phyloP scores from a whole-genome alignment of 208 protist species.

The Naegleria lovaniensis region DNA sequence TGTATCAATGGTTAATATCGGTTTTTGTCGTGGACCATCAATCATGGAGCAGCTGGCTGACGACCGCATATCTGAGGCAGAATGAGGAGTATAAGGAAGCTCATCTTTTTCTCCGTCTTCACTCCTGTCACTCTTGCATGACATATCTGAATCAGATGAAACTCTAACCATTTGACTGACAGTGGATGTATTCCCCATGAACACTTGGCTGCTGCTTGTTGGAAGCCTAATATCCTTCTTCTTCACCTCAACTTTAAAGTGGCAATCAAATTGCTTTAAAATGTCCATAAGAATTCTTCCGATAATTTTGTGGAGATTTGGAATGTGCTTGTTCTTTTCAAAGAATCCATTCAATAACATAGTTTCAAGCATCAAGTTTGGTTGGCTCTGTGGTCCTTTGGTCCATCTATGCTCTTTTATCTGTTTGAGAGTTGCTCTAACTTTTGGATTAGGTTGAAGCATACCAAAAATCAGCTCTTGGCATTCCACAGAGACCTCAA shows the following conservation, averaged over 20 bases:
- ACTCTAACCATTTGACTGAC: background rate
- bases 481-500: background rate
- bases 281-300: background rate
- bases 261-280: background rate
- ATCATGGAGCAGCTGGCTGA: background rate
- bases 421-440: background rate
- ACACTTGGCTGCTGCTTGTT: background rate
- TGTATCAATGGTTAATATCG: background rate
- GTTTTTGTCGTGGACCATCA: background rate
- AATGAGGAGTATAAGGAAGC: background rate
- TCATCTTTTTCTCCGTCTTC: background rate
- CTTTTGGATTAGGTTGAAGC: background rate
- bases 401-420: slow-evolving; percentile 1
- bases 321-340: background rate
- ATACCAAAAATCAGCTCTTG: background rate
- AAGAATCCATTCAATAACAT: background rate
- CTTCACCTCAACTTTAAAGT: background rate
- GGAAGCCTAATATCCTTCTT: background rate
- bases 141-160: background rate
- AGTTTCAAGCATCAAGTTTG: background rate
- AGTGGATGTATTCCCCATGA: background rate
- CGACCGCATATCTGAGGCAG: background rate
- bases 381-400: background rate
- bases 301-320: background rate
- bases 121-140: background rate